A percentile compares a stretch with the other conserved stretches of the same genome.
These are phyloP conservation scores for Rhodomyrtus psidioides DNA, from an alignment of 441 rosid species.

Conservation along the genomic window DNA sequence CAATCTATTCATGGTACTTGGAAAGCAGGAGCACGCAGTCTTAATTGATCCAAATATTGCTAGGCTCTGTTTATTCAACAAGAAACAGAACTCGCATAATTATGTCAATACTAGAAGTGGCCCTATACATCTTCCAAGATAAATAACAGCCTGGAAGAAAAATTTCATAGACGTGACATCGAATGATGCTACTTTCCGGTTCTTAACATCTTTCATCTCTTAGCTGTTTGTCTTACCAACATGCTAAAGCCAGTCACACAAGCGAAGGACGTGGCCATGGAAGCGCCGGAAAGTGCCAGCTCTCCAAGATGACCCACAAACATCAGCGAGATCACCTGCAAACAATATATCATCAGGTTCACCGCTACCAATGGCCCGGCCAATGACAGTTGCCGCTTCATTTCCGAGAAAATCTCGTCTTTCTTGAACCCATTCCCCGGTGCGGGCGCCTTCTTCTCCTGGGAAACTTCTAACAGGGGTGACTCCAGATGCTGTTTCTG, in stretches of 20 bases:
- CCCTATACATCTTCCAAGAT: neutral
- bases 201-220: too few species aligned
- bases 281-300: neutral
- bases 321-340: conserved; percentile 1
- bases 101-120: neutral
- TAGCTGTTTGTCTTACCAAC: neutral
- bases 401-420: neutral
- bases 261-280: conserved; percentile 1
- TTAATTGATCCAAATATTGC: neutral
- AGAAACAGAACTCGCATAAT: neutral
- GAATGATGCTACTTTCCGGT: too few species aligned
- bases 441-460: neutral
- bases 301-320: neutral
- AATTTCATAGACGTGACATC: too few species aligned
- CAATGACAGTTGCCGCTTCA: neutral
- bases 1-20: neutral
- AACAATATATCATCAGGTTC: neutral
- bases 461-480: neutral
- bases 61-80: neutral
- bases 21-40: neutral
- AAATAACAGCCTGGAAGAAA: neutral
- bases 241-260: neutral
- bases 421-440: neutral
- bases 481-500: neutral
- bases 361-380: neutral